Base-by-base conservation (phyloP, 139 green algal species). In the Closterium sp. region DNA sequence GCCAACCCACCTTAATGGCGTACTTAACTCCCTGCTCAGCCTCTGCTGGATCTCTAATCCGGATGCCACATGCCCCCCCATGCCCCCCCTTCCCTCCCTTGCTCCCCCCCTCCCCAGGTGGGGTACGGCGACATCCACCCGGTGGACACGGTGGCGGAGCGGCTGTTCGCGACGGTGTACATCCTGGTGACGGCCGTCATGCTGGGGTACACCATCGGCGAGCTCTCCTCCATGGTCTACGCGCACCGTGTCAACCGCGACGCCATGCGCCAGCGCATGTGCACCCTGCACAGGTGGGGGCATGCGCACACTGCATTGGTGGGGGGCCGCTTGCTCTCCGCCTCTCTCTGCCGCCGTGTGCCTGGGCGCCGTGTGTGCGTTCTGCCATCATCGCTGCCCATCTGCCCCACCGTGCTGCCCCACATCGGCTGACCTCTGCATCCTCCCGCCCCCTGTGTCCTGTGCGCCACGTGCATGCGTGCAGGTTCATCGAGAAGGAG, bases 121-220 rank as follows among this genome's bases (percentile, higher is more conserved):
- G 86, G 86, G 33, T 89, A 89, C 33, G 86, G 86, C 1, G 86
- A 89, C 34, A 64, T 89, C 33, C 86, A 89, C 33, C 32, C 33
- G 2, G 28, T 33, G n/a, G 4, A 69, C 34, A 89, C 86, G 10
- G 1, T 89, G 28, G 32, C 86, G 30, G 86, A 89, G 32, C 86
- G 86, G 16, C 32, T 55, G 33, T 89, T 89, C 28, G 33, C n/a
- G 1, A 64, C 34, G 33, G 33, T 89, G 33, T 38, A 32, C 32
- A 55, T 55, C 28, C 86, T 89, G 30, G 16, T 43, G 2, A 55
- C 28, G 12, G 86, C 86, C 28, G 6, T 89, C 32, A 38, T 89
- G 30, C 32, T 89, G 86, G 34, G 32, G 2, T 89, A 89, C 33
- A 89, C 33, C 33, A 33, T 89, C 19, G 86, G 86, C 33, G 28